Evolutionary conservation across 2,329 filamentous ascomycete genomes (phyloP).

Genomic region (Colletotrichum sp.): DNA sequence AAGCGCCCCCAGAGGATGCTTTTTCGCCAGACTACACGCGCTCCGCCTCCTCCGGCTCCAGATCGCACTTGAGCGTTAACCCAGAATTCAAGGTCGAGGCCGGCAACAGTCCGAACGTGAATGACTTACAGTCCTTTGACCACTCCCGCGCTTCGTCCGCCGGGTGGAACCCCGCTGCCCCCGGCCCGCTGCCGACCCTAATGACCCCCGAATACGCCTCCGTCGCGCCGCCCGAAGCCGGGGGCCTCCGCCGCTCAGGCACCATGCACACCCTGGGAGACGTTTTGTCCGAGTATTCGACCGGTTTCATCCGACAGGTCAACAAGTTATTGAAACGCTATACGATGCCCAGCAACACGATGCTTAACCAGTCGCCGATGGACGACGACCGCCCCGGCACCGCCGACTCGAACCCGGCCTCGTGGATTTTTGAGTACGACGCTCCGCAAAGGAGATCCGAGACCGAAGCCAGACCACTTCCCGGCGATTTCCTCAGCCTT

Average conservation of each 20-base stretch:
- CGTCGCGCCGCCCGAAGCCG: neutral
- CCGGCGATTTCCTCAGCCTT: constrained; percentile 55
- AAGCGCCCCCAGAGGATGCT: constrained; percentile 5
- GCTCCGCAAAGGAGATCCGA: constrained; percentile 24
- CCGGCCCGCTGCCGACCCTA: constrained; percentile 4
- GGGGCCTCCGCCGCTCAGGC: constrained; percentile 37
- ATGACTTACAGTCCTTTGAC: neutral
- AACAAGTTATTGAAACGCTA: constrained; percentile 43
- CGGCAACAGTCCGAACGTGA: constrained; percentile 1
- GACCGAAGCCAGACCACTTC: constrained; percentile 37
- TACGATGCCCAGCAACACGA: constrained; percentile 33
- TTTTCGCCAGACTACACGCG: neutral
- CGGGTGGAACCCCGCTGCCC: neutral
- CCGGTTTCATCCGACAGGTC: constrained; percentile 40
- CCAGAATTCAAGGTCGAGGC: constrained; percentile 17
- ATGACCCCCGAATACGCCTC: neutral
- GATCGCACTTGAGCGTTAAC: neutral
- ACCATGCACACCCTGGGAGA: constrained; percentile 40
- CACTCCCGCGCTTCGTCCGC: constrained; percentile 3
- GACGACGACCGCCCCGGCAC: constrained; percentile 24
- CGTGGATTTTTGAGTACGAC: constrained; percentile 34
- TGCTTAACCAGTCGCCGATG: constrained; percentile 27
- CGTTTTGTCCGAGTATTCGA: constrained; percentile 34
- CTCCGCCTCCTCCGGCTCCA: constrained; percentile 3
- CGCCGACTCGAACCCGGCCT: constrained; percentile 18